Evolutionary conservation across 1,284 basidiomycete species (phyloP), one percentile per base, ranked within the genome.

Genomic region (Fistulinella staudtii): DNA sequence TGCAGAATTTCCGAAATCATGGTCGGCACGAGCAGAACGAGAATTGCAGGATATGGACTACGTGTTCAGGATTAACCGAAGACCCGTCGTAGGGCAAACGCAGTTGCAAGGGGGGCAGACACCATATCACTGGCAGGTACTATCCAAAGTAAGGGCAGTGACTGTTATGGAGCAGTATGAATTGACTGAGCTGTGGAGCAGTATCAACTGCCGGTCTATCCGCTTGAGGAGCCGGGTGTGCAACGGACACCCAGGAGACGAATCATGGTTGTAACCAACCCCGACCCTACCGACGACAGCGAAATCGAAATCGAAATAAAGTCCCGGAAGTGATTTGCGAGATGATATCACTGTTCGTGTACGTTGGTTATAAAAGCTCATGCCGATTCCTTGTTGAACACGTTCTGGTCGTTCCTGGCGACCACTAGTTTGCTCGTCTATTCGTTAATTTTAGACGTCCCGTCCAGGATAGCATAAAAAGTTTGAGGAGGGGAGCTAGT

Each of bases 231-330:
- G n/a, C 31, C 11, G 29, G 45, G 45, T 21, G 17, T 52, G 36
- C 60, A 47, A 20, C 58, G 58, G 28, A 43, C 33, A 22, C 36
- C 41, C 10, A 57, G 23, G 43, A 56, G 61, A 45, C 53, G 61
- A 36, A 47, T 60, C 30, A 56, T 58, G 63, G 22, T 60, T 35
- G 43, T 62, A 25, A 65, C 36, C 20, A 66, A 61, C 39, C 64
- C 58, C 1, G 58, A 65, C 38, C 55, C 59, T 17, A 15, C 47
- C 9, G 60, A 54, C 23, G 57, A 65, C 20, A 53, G 61, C 39
- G 63, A 60, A 17, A 48, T 28, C 33, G 63, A 64, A 39, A 34
- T 46, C 9, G 57, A 65, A 1, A 27, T 53, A 43, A 45, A 43
- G 43, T n/a, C 30, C 33, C 36, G 45, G 40, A 50, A 39, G 36